phyloP scores from a whole-genome alignment of 2,329 filamentous ascomycete species.

The Trichophyton schoenleinii region DNA sequence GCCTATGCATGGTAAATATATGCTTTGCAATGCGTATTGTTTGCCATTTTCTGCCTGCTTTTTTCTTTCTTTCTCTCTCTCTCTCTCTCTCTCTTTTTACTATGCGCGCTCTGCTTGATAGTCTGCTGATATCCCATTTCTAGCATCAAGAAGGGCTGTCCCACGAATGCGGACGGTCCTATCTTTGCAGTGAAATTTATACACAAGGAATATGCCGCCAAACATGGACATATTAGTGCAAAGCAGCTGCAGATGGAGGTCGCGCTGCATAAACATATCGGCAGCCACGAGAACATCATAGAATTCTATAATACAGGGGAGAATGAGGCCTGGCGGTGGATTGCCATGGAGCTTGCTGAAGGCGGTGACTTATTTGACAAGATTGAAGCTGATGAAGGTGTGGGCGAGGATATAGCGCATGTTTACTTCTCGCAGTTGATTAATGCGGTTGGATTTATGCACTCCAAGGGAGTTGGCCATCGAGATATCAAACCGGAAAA shows the following conservation, averaged over 20 bases:
- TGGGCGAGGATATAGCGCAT: constrained; percentile 89
- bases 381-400: constrained; percentile 92
- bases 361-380: constrained; percentile 98
- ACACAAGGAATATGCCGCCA: constrained; percentile 87
- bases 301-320: constrained; percentile 82
- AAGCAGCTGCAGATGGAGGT: constrained; percentile 91
- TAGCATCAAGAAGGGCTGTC: constrained; percentile 87
- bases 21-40: constrained; percentile 6
- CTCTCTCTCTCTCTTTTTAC: too few relatives aligned
- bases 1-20: constrained; percentile 80
- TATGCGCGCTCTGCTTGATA: not conserved
- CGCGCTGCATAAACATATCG: constrained; percentile 75
- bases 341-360: constrained; percentile 93
- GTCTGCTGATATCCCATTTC: not conserved
- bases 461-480: constrained; percentile 89
- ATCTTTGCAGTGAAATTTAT: constrained; percentile 98
- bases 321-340: constrained; percentile 83
- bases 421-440: constrained; percentile 91
- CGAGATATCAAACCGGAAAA: constrained; percentile 91
- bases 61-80: not conserved
- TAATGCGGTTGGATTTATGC: constrained; percentile 84
- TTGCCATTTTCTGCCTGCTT: not conserved
- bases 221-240: constrained; percentile 72
- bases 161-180: constrained; percentile 53
- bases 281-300: constrained; percentile 85